Conservation (phyloP, 192 early-diverging fungal genomes). For the Mortierella hygrophila region DNA sequence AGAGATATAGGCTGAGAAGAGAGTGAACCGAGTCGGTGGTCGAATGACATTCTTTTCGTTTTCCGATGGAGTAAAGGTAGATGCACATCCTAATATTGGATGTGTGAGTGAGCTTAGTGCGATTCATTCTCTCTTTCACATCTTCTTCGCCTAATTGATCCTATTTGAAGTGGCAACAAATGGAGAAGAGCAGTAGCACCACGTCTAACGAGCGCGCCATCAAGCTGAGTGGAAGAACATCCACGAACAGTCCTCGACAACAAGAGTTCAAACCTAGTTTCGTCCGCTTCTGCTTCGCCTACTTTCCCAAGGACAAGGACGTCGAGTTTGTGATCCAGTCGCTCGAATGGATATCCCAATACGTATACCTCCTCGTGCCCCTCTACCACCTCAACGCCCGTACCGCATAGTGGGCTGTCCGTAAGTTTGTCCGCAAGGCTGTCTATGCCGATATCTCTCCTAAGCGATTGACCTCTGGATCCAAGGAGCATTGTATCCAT, state of each 20-base stretch:
- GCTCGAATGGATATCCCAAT: conserved; percentile 51
- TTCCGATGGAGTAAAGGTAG: no score
- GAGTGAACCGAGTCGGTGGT: no score
- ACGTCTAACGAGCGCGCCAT: background rate
- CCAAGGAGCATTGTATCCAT: conserved; percentile 21
- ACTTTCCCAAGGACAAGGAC: conserved; percentile 52
- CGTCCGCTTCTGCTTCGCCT: conserved; percentile 56
- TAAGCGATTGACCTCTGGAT: background rate
- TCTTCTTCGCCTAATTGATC: no score
- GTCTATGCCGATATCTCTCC: background rate
- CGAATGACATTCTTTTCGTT: no score
- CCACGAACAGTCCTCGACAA: conserved; percentile 19
- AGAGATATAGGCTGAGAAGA: no score
- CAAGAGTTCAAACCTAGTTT: conserved; percentile 48
- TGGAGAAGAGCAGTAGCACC: no score
- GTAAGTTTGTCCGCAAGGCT: conserved; percentile 8
- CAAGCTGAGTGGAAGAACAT: conserved; percentile 6
- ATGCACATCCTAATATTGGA: no score
- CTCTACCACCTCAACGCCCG: conserved; percentile 37
- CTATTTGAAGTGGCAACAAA: no score
- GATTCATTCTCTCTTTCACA: no score
- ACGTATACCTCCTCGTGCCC: conserved; percentile 43
- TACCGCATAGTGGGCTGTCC: conserved; percentile 33
- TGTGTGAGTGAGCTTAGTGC: no score
- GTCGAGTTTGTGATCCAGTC: conserved; percentile 58